Percentiles rank a stretch among this genome's conserved stretches.
Conservation (phyloP, 805 yeast species). For the Lipomyces chichibuensis region DNA sequence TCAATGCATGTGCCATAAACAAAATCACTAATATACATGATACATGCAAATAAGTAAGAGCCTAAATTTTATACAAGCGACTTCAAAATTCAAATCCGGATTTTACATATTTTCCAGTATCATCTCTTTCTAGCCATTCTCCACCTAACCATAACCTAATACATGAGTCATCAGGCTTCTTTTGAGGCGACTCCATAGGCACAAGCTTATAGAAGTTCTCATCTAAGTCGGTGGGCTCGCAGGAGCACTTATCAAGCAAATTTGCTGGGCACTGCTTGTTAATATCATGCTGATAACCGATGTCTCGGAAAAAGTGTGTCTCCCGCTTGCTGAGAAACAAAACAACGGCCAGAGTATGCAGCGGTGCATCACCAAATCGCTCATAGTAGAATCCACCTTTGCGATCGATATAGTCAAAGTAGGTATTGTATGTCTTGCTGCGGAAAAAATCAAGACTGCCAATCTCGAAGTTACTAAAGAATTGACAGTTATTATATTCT, state of each 20-base stretch:
- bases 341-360: conserved; percentile 67
- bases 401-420: conserved; percentile 59
- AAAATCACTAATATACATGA: neutral
- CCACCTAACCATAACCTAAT: conserved; percentile 39
- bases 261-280: conserved; percentile 35
- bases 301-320: conserved; percentile 62
- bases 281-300: conserved; percentile 57
- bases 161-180: conserved; percentile 35
- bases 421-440: conserved; percentile 55
- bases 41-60: neutral
- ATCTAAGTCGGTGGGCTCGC: conserved; percentile 34
- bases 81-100: conserved; percentile 24
- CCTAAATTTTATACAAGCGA: conserved; percentile 2
- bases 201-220: conserved; percentile 36
- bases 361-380: conserved; percentile 80
- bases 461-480: conserved; percentile 77
- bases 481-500: conserved; percentile 74
- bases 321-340: conserved; percentile 56
- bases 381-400: conserved; percentile 73
- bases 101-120: conserved; percentile 23
- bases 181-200: conserved; percentile 36
- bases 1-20: neutral
- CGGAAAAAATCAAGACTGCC: conserved; percentile 63
- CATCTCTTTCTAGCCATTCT: conserved; percentile 35
- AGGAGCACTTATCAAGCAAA: conserved; percentile 32